phyloP scores from a whole-genome alignment of 2,329 filamentous ascomycete genomes.

The Exophiala bonariae region DNA sequence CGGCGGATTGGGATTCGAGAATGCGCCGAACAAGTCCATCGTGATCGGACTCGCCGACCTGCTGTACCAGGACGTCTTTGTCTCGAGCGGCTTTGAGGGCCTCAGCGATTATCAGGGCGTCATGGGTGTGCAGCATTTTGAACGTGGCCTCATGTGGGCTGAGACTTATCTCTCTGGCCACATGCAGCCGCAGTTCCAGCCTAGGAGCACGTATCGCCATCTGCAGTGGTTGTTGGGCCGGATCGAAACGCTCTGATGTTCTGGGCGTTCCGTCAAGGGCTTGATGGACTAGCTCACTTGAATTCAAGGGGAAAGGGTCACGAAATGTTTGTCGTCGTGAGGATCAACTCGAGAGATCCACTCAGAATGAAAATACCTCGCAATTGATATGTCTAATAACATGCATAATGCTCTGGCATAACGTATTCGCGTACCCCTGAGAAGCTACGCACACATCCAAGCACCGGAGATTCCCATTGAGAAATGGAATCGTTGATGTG shows the following conservation, averaged over 20 bases:
- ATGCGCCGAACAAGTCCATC: constrained; percentile 16
- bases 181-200: constrained; percentile 39
- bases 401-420: no score
- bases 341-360: no score
- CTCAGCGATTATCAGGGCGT: constrained; percentile 19
- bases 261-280: no score
- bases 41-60: constrained; percentile 19
- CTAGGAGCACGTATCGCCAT: constrained; percentile 34
- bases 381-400: no score
- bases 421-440: no score
- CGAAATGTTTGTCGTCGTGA: no score
- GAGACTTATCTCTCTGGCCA: constrained; percentile 37
- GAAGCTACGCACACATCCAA: no score
- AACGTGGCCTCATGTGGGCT: constrained; percentile 39
- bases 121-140: constrained; percentile 37
- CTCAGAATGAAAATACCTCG: no score
- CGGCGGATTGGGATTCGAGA: constrained; percentile 19
- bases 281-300: no score
- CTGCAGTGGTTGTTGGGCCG: constrained; percentile 38
- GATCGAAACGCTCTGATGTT: constrained; percentile 28
- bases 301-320: no score
- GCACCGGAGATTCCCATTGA: no score
- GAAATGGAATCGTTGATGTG: no score
- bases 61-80: constrained; percentile 19
- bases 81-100: constrained; percentile 10